Evolutionary conservation across 768 basidiomycete species (phyloP).

Genomic region (Xanthoconium stramineum): DNA sequence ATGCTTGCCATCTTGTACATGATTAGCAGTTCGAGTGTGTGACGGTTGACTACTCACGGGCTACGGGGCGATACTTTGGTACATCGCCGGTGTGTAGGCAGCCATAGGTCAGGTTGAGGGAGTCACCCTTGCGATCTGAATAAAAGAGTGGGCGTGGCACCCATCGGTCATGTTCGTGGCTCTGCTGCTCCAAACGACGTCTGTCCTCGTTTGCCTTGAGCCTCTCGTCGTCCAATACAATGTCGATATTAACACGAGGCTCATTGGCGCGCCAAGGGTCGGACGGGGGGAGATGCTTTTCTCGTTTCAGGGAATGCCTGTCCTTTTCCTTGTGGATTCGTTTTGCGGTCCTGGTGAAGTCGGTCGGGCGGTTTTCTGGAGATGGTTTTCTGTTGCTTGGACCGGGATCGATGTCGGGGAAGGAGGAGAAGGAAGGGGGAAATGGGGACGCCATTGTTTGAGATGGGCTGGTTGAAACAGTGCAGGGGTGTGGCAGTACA

Average conservation of each 20-base stretch:
- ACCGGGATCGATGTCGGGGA: slow-evolving; percentile 57
- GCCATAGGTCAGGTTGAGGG: slow-evolving; percentile 66
- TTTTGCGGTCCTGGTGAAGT: slow-evolving; percentile 14
- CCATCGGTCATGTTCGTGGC: slow-evolving; percentile 21
- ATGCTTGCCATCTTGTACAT: slow-evolving; percentile 43
- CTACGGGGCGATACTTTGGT: slow-evolving; percentile 60
- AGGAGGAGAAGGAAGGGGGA: slow-evolving; percentile 65
- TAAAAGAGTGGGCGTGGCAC: slow-evolving; percentile 44
- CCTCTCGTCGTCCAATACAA: slow-evolving; percentile 29
- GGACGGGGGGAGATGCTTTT: slow-evolving; percentile 27
- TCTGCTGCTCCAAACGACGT: slow-evolving; percentile 19
- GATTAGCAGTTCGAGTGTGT: slow-evolving; percentile 44
- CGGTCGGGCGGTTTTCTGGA: slow-evolving; percentile 14
- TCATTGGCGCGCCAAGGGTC: slow-evolving; percentile 24
- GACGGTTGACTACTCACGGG: slow-evolving; percentile 42
- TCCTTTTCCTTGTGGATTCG: slow-evolving; percentile 27
- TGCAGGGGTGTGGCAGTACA: slow-evolving; percentile 12
- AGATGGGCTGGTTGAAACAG: not conserved
- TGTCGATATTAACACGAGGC: slow-evolving; percentile 4
- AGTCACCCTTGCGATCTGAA: slow-evolving; percentile 66
- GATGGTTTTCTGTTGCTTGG: slow-evolving; percentile 31
- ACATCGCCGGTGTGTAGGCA: slow-evolving; percentile 57
- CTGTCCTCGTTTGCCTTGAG: slow-evolving; percentile 36
- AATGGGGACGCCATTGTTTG: slow-evolving; percentile 52
- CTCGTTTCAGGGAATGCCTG: slow-evolving; percentile 29